Evolutionary conservation across 441 rosid genomes (phyloP).

Genomic region (Erodium trifolium): DNA sequence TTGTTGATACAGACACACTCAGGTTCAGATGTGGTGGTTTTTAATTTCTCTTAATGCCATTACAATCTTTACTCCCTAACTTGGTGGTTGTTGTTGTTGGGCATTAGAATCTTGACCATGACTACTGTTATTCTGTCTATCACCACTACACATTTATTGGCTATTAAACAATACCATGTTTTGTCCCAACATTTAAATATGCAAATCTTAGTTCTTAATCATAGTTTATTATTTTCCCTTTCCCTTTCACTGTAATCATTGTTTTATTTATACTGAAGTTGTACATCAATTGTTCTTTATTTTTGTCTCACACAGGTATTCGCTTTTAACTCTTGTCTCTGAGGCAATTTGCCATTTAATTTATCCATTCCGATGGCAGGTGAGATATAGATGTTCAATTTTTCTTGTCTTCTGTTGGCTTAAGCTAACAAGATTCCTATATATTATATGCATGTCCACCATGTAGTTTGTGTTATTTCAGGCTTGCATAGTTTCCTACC

Average conservation of each 20-base stretch:
- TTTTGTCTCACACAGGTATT: constrained; percentile 47
- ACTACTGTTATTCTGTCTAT: not conserved
- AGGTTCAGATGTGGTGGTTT: not conserved
- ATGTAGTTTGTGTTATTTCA: not conserved
- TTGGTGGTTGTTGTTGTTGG: not conserved
- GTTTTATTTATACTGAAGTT: constrained; percentile 1
- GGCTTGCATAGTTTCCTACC: not conserved
- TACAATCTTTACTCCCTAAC: not conserved
- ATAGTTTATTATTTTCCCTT: not conserved
- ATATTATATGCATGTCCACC: not conserved
- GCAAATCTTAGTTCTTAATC: not conserved
- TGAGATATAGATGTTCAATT: constrained; percentile 23
- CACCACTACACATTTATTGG: not conserved
- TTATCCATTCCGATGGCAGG: constrained; percentile 99
- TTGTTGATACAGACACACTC: not conserved
- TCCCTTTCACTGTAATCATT: constrained; percentile 3
- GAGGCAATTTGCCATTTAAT: constrained; percentile 98
- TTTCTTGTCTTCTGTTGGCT: constrained; percentile 5
- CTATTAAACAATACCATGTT: not conserved
- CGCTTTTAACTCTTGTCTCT: constrained; percentile 79
- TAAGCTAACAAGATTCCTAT: not conserved
- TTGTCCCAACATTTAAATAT: not conserved
- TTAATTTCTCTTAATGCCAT: not conserved
- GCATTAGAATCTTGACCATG: not conserved
- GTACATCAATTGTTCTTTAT: constrained; percentile 16